Conservation (phyloP, 768 basidiomycete species). For the Lyophyllum atratum region DNA sequence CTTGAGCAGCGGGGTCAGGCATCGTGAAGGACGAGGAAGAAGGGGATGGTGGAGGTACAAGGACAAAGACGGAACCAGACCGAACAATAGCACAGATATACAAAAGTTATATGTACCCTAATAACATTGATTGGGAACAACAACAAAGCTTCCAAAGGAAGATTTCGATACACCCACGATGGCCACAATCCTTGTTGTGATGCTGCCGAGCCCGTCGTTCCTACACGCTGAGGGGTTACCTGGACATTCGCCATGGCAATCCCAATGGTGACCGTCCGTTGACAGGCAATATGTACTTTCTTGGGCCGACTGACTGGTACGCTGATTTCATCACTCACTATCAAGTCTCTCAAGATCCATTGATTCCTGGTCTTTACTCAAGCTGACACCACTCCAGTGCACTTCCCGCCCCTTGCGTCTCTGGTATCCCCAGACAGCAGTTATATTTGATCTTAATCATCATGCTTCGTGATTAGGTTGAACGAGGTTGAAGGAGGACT, state of each 20-base stretch:
- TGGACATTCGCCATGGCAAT: constrained; percentile 18
- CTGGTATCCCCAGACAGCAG: constrained; percentile 2
- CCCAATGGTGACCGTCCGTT: constrained; percentile 9
- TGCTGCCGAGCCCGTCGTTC: constrained; percentile 7
- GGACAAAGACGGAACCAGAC: constrained; percentile 15
- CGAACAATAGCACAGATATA: constrained; percentile 23
- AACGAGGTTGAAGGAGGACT: too few species aligned
- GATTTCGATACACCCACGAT: constrained; percentile 18
- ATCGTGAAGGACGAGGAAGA: constrained; percentile 20
- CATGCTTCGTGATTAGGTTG: too few species aligned
- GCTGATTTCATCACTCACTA: constrained; percentile 11
- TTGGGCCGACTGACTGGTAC: constrained; percentile 1
- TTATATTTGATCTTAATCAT: constrained; percentile 2
- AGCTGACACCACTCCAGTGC: background rate
- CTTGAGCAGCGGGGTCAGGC: constrained; percentile 28
- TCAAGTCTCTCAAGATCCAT: background rate
- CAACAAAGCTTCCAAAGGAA: constrained; percentile 20
- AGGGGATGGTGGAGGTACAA: constrained; percentile 17
- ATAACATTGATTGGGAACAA: constrained; percentile 16
- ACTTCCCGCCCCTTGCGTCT: background rate
- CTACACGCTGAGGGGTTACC: constrained; percentile 10
- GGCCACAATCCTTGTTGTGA: constrained; percentile 12
- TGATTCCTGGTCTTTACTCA: background rate
- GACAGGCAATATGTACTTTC: constrained; percentile 14
- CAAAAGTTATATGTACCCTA: constrained; percentile 16